A percentile compares a stretch with the other conserved stretches of the same genome.
These are phyloP conservation scores for Heteromeles arbutifolia DNA, from an alignment of 306 rosid species.

Conservation along the genomic window DNA sequence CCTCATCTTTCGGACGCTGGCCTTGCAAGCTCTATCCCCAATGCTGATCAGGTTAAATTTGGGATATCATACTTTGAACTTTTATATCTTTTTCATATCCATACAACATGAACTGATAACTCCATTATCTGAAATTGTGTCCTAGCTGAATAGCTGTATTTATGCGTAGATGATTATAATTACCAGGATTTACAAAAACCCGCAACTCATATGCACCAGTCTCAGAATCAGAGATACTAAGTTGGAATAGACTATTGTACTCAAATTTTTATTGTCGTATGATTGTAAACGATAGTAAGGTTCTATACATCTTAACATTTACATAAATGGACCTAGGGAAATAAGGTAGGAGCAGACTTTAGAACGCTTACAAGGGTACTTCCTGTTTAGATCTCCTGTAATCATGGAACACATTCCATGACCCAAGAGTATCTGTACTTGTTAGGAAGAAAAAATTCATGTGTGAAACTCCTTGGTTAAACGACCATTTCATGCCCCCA, in stretches of 20 bases:
- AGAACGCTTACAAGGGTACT: not conserved
- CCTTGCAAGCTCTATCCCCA: conserved; percentile 65
- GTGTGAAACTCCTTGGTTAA: not conserved
- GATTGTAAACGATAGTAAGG: not conserved
- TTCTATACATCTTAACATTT: not conserved
- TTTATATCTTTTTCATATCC: not conserved
- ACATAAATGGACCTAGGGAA: not conserved
- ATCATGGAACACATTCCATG: not conserved
- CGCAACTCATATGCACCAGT: not conserved
- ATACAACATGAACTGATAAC: not conserved
- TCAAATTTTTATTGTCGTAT: no score
- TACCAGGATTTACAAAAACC: not conserved
- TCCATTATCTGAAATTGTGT: not conserved
- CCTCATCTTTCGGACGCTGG: conserved; percentile 94
- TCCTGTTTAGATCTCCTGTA: not conserved
- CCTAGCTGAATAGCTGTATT: not conserved
- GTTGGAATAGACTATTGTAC: not conserved
- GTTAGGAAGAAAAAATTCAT: not conserved
- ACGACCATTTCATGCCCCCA: not conserved
- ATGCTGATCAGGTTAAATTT: conserved; percentile 60
- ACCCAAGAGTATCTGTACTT: not conserved
- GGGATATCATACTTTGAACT: not conserved
- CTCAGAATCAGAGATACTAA: not conserved
- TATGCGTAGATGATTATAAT: not conserved
- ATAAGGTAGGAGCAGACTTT: not conserved